Percentiles rank a stretch among this genome's conserved stretches.
Conservation (phyloP, 1,139 yeast genomes). For the Kodamaea plutei region DNA sequence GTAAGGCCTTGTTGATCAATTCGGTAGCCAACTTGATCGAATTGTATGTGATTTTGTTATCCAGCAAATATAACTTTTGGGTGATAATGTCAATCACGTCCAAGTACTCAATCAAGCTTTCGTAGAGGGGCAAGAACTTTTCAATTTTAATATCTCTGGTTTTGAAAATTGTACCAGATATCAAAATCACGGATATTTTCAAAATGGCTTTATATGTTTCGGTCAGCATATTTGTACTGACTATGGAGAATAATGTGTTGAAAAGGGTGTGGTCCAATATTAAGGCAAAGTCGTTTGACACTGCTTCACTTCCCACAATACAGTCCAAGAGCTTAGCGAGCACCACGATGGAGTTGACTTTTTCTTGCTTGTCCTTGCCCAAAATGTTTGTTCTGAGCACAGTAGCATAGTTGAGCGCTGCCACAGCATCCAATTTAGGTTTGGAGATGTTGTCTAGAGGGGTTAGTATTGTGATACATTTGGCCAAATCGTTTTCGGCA, state of each 20-base stretch:
- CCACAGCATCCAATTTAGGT: slow-evolving; percentile 30
- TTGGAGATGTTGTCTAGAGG: slow-evolving; percentile 24
- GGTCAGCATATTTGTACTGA: slow-evolving; percentile 42
- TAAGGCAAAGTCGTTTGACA: slow-evolving; percentile 33
- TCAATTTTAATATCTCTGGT: slow-evolving; percentile 31
- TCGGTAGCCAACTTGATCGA: slow-evolving; percentile 47
- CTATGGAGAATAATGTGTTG: slow-evolving; percentile 40
- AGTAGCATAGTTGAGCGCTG: slow-evolving; percentile 35
- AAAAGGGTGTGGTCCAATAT: slow-evolving; percentile 43
- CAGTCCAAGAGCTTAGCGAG: slow-evolving; percentile 51
- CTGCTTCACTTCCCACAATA: slow-evolving; percentile 36
- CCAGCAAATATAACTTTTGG: slow-evolving; percentile 39
- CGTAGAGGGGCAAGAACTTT: slow-evolving; percentile 37
- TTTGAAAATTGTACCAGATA: slow-evolving; percentile 44
- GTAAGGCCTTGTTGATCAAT: slow-evolving; percentile 40
- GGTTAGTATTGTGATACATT: no score
- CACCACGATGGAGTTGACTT: slow-evolving; percentile 51
- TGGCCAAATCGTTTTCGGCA: no score
- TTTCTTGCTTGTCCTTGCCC: slow-evolving; percentile 49
- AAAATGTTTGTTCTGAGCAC: slow-evolving; percentile 37
- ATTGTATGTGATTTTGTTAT: slow-evolving; percentile 41
- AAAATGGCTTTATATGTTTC: slow-evolving; percentile 50
- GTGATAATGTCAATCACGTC: slow-evolving; percentile 43
- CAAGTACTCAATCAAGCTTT: slow-evolving; percentile 39
- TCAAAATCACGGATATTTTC: slow-evolving; percentile 40